Evolutionary conservation across 2,329 filamentous ascomycete genomes (phyloP), one percentile per base, ranked within the genome.

Genomic region (Lachnellula occidentalis): DNA sequence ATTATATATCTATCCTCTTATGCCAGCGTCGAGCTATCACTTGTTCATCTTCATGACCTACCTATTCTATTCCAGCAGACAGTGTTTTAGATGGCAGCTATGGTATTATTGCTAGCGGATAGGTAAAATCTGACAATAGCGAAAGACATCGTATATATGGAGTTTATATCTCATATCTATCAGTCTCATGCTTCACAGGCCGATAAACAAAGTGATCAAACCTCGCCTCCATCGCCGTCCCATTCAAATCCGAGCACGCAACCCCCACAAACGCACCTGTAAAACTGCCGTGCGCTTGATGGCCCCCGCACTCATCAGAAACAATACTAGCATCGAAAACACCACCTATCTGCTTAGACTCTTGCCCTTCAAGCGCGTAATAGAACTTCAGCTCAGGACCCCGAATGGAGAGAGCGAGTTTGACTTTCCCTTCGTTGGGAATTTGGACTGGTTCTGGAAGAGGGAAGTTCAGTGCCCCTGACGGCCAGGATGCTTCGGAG

Each of bases 221-320:
- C 4, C 57, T 69, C 0, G 79, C 79, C 50, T 69, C 65, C 51
- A 67, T 58, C 8, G 70, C 76, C 15, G 73, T 74, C 2, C 79
- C 79, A 53, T 82, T 81, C 42, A 81, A 52, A 65, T 82, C 79
- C 3, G 78, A 81, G 41, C 76, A 78, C 1, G 79, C 79, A 58
- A 82, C 68, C 0, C 79, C 79, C 0, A 81, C 76, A 70, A 82
- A 82, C 0, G 82, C 79, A 0, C 82, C 82, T 0, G 82, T 85
- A 58, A 85, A 86, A 65, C 82, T 85, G 1, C 82, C 82, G 58
- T 85, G 80, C 2, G 71, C 75, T 57, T 78, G 75, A 57, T 85
- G 81, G 0, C 81, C 82, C 9, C 82, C 82, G 54, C 82, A 85
- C 69, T 86, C 82, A 61, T 86, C 82, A 11, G 76, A 80, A 7